Evolutionary conservation across 1,284 basidiomycete genomes (phyloP), one percentile per base, ranked within the genome.

Genomic region (Leccinum subrobustum): DNA sequence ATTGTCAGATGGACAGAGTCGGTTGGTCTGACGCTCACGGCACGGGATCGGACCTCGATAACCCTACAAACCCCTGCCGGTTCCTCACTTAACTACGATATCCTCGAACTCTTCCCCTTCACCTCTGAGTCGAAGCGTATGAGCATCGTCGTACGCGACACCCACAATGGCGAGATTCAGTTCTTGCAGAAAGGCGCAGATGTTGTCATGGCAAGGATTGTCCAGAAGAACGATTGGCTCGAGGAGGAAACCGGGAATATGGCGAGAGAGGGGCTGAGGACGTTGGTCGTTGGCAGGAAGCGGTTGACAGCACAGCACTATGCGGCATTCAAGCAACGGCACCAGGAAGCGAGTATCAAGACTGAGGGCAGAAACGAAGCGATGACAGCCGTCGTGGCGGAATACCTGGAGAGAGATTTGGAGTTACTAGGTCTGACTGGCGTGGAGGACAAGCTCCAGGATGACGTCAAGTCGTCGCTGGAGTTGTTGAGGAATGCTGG

Each of bases 191-290:
- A 99, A 73, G 97, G 97, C 11, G 97, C 96, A 0, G 97, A 99
- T 70, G 95, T 96, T 3, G 94, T 99, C 57, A 99, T 99, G 96
- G 82, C 89, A 35, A 85, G 82, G 66, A 95, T 99, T 59, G 96
- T 99, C 20, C 93, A 94, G 70, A 87, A 93, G 66, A 98, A 98
- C 71, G 97, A 99, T 77, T 99, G 97, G 97, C 82, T 99, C 1
- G 97, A 99, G 66, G 97, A 99, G 72, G 97, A 99, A 76, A 95
- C 92, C 14, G 96, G 91, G 11, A 99, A 99, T 72, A 99, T 99
- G 96, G 96, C 96, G 0, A 82, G 97, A 20, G 97, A 99, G 69
- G 97, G 97, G 0, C 75, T 99, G 56, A 84, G 97, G 5, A 99
- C 97, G 14, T 83, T 99, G 29, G 97, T 99, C 18, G 86, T 99